Conservation (phyloP, 108 stramenopile genomes). For the Discostella stelligeroides region DNA sequence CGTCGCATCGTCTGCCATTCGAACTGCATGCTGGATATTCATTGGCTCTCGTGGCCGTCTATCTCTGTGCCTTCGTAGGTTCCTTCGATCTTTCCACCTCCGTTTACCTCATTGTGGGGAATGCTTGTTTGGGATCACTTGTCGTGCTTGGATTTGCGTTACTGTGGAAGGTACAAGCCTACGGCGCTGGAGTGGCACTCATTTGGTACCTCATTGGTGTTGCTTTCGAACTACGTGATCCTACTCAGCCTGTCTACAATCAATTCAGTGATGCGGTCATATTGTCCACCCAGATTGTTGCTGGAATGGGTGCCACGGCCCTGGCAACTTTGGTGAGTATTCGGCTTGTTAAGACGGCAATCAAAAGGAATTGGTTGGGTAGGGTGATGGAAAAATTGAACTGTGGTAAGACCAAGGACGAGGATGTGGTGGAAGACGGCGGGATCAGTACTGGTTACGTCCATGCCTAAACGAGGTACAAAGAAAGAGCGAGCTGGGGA, state of each 20-base stretch:
- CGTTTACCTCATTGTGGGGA: conserved; percentile 11
- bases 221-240: conserved; percentile 29
- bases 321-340: conserved; percentile 15
- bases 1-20: conserved; percentile 27
- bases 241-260: conserved; percentile 42
- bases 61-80: conserved; percentile 23
- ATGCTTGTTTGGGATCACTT: neutral
- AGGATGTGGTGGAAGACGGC: conserved; percentile 3
- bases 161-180: conserved; percentile 4
- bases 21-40: conserved; percentile 23
- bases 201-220: conserved; percentile 26
- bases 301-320: conserved; percentile 20
- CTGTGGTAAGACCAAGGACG: conserved; percentile 8
- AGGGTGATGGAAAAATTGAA: conserved; percentile 6
- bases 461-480: conserved; percentile 24
- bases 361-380: conserved; percentile 29
- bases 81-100: conserved; percentile 5
- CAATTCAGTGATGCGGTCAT: conserved; percentile 34
- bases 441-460: conserved; percentile 32
- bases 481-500: too few relatives aligned
- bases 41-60: conserved; percentile 2
- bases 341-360: conserved; percentile 30
- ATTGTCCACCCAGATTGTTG: conserved; percentile 27
- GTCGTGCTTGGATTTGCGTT: neutral
- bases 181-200: conserved; percentile 10